phyloP scores from a whole-genome alignment of 225 moss, liverwort and hornwort genomes.

The Pseudisothecium myosuroides region DNA sequence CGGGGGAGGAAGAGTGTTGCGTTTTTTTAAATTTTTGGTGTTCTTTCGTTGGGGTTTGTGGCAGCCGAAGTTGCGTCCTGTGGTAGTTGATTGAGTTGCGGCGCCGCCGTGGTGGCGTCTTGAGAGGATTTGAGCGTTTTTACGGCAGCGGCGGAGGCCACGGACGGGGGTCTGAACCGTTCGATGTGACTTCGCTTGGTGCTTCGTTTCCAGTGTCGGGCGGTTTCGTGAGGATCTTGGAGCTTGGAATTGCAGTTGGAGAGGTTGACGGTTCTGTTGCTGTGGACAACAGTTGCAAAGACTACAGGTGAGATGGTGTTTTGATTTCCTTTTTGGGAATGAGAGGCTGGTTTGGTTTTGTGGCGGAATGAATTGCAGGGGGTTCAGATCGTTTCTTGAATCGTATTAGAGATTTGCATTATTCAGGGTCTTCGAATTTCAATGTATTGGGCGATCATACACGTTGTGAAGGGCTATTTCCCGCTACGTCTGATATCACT shows the following conservation, averaged over 20 bases:
- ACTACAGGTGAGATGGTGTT: neutral
- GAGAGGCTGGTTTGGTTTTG: neutral
- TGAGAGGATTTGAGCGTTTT: neutral
- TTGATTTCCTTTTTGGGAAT: neutral
- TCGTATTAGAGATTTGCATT: neutral
- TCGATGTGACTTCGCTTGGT: neutral
- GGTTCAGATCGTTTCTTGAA: neutral
- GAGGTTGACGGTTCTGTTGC: neutral
- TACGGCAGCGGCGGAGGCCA: neutral
- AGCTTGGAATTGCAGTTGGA: neutral
- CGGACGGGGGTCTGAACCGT: neutral
- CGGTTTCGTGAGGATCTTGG: neutral
- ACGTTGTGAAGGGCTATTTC: neutral
- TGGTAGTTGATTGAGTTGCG: neutral
- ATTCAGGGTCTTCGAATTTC: neutral
- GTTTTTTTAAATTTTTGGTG: neutral
- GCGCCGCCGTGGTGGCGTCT: neutral
- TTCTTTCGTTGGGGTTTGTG: neutral
- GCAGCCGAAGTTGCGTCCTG: neutral
- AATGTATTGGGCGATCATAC: neutral
- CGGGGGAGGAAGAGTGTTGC: neutral
- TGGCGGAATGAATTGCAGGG: neutral
- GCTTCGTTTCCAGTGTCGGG: neutral
- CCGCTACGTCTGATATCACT: neutral
- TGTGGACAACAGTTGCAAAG: neutral